Evolutionary conservation across 257 asterid genomes (phyloP).

Genomic region (Plantago elongata): DNA sequence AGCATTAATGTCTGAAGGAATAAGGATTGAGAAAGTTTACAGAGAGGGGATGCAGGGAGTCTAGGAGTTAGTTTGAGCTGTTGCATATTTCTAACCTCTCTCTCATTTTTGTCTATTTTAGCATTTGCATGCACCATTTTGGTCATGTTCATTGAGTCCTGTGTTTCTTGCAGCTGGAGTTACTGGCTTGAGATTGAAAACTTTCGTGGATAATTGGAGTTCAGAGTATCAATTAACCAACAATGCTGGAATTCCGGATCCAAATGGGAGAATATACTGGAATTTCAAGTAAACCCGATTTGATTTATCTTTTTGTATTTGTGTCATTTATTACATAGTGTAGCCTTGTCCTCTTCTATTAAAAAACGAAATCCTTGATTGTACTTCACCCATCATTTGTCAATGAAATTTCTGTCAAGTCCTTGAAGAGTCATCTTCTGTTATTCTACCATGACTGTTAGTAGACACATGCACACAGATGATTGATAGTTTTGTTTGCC

Average conservation of each 20-base stretch:
- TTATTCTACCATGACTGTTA: slow-evolving; percentile 6
- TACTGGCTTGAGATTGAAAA: slow-evolving; percentile 80
- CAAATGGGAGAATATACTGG: slow-evolving; percentile 78
- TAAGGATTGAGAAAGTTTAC: no score
- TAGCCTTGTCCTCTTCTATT: slow-evolving; percentile 13
- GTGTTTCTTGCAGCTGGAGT: slow-evolving; percentile 64
- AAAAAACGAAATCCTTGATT: slow-evolving; percentile 2
- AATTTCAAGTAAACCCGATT: slow-evolving; percentile 73
- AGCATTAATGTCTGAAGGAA: no score
- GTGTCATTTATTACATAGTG: slow-evolving; percentile 6
- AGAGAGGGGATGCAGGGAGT: no score
- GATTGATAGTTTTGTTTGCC: slow-evolving; percentile 15
- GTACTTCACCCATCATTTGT: slow-evolving; percentile 10
- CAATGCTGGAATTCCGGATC: slow-evolving; percentile 97
- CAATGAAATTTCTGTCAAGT: slow-evolving; percentile 7
- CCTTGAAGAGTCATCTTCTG: background rate
- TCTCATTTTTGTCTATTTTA: background rate
- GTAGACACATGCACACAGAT: slow-evolving; percentile 13
- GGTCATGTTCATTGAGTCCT: slow-evolving; percentile 22
- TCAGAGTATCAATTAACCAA: slow-evolving; percentile 80
- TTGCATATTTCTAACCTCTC: background rate
- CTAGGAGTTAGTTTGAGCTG: background rate
- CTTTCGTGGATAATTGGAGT: slow-evolving; percentile 80
- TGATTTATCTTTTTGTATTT: slow-evolving; percentile 19
- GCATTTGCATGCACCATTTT: background rate